Evolutionary conservation across 2,329 filamentous ascomycete genomes (phyloP).

Genomic region (Incumbomyces delicatus): DNA sequence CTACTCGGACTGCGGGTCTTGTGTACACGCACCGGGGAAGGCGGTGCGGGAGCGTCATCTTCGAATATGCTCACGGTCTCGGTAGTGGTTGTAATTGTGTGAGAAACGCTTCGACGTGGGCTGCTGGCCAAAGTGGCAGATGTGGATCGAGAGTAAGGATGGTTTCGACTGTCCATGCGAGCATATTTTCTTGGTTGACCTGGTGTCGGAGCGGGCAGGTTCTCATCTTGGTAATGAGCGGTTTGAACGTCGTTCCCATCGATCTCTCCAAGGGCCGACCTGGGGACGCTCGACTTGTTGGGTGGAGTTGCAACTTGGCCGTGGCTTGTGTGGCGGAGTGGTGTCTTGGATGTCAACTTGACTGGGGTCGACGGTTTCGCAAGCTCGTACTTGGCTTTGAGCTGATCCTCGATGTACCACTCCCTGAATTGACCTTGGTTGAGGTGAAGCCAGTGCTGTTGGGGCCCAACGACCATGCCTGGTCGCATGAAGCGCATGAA

Average conservation of each 20-base stretch:
- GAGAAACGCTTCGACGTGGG: constrained; percentile 21
- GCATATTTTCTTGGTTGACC: constrained; percentile 88
- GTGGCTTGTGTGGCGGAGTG: constrained; percentile 49
- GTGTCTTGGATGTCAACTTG: constrained; percentile 47
- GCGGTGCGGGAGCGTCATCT: constrained; percentile 17
- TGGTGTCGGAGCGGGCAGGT: constrained; percentile 86
- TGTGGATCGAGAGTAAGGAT: constrained; percentile 57
- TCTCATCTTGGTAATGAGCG: constrained; percentile 66
- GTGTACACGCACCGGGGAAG: constrained; percentile 16
- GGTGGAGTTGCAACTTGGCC: constrained; percentile 74
- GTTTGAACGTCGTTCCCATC: constrained; percentile 60
- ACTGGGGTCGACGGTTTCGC: constrained; percentile 46
- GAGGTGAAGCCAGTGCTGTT: constrained; percentile 97
- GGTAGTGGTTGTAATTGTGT: constrained; percentile 21
- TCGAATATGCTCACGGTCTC: constrained; percentile 21
- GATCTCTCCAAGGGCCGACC: constrained; percentile 87
- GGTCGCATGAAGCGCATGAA: constrained; percentile 99
- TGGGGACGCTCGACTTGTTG: constrained; percentile 43
- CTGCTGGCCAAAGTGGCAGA: constrained; percentile 31
- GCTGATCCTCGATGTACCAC: constrained; percentile 77
- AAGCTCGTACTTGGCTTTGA: constrained; percentile 71
- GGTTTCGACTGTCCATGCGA: constrained; percentile 62
- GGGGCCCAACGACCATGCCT: constrained; percentile 96
- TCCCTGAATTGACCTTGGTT: constrained; percentile 97
- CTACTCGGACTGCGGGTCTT: constrained; percentile 19